Percentiles rank a stretch among this genome's conserved stretches.
These are phyloP conservation scores for Saccharomycopsis fermentans DNA, from an alignment of 805 yeast species.

Conservation along the genomic window DNA sequence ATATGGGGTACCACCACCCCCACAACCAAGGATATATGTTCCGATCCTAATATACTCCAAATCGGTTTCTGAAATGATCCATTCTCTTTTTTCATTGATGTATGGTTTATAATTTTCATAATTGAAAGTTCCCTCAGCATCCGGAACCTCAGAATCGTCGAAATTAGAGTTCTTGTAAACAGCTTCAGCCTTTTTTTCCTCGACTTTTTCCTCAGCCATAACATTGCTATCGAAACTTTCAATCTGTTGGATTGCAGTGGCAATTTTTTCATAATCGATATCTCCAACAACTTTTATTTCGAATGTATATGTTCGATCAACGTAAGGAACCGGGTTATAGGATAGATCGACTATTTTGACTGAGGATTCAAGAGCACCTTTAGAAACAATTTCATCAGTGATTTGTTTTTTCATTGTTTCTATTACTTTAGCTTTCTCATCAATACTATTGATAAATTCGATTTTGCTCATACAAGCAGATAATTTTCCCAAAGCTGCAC, in stretches of 20 bases:
- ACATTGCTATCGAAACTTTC: constrained; percentile 4
- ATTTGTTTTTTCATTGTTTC: constrained; percentile 23
- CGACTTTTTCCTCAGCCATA: constrained; percentile 1
- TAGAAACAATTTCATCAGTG: constrained; percentile 18
- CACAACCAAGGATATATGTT: constrained; percentile 40
- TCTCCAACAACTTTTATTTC: constrained; percentile 34
- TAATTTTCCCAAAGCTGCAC: constrained; percentile 39
- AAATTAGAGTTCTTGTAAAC: constrained; percentile 15
- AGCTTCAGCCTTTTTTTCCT: constrained; percentile 1
- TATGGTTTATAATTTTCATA: constrained; percentile 26
- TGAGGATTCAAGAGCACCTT: constrained; percentile 23
- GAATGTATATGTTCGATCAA: constrained; percentile 27
- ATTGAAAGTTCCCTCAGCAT: constrained; percentile 19
- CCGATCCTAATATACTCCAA: constrained; percentile 34
- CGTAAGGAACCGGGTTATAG: constrained; percentile 27
- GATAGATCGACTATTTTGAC: constrained; percentile 23
- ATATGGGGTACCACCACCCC: constrained; percentile 44
- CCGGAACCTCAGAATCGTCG: constrained; percentile 1
- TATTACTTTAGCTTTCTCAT: constrained; percentile 18
- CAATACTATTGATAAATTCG: constrained; percentile 3
- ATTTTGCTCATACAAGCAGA: constrained; percentile 25
- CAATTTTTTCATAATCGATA: constrained; percentile 29
- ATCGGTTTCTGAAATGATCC: constrained; percentile 33
- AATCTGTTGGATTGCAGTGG: neutral
- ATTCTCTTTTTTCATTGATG: constrained; percentile 25